A percentile compares a stretch with the other conserved stretches of the same genome.
phyloP scores from a whole-genome alignment of 352 stramenopile genomes.

The Blastocystis sp. region DNA sequence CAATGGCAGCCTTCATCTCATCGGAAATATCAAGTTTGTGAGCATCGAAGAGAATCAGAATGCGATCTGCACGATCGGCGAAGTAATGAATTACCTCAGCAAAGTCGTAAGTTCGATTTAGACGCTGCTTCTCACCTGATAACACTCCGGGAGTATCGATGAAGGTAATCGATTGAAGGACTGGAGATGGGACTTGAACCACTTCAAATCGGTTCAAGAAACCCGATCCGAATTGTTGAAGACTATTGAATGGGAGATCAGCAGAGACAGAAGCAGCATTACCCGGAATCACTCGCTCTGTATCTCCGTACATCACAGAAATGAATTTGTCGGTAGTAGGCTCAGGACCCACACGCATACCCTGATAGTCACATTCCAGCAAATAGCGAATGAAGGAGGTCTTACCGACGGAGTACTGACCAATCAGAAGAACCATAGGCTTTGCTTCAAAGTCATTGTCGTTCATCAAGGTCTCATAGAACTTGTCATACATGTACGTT shows the following conservation, averaged over 20 bases:
- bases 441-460: slow-evolving; percentile 94
- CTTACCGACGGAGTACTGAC: slow-evolving; percentile 96
- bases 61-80: slow-evolving; percentile 89
- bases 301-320: slow-evolving; percentile 91
- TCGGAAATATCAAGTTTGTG: slow-evolving; percentile 99
- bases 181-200: slow-evolving; percentile 85
- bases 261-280: slow-evolving; percentile 88
- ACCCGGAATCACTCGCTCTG: slow-evolving; percentile 91
- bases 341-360: slow-evolving; percentile 92
- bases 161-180: slow-evolving; percentile 91
- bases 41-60: slow-evolving; percentile 97
- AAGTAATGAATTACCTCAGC: slow-evolving; percentile 84
- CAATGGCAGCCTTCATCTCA: slow-evolving; percentile 94
- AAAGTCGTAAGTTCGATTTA: slow-evolving; percentile 94
- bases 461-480: slow-evolving; percentile 85
- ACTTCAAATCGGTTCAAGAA: slow-evolving; percentile 97
- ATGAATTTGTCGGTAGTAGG: slow-evolving; percentile 96
- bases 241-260: slow-evolving; percentile 55
- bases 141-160: slow-evolving; percentile 96
- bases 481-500: slow-evolving; percentile 86
- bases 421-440: slow-evolving; percentile 93
- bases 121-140: slow-evolving; percentile 95
- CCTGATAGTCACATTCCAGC: slow-evolving; percentile 90
- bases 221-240: slow-evolving; percentile 89
- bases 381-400: slow-evolving; percentile 94